These are phyloP conservation scores for Cetraspora pellucida DNA, from an alignment of 192 early-diverging fungal species.

Conservation along the genomic window DNA sequence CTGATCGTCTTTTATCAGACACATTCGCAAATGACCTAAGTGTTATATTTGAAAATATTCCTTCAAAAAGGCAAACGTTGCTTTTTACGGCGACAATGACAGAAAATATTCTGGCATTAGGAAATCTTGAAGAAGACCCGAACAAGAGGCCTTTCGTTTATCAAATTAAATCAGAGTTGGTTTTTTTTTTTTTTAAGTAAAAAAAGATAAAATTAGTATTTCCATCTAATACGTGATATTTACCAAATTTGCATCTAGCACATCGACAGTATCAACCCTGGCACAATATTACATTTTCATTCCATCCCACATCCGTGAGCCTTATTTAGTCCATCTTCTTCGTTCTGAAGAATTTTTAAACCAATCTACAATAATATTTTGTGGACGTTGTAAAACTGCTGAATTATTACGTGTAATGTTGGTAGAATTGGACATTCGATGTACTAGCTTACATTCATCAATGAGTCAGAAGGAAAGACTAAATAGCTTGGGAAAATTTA, in stretches of 20 bases:
- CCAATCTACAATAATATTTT: slow-evolving; percentile 94
- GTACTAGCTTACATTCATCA: slow-evolving; percentile 88
- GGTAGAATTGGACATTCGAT: slow-evolving; percentile 87
- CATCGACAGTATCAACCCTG: slow-evolving; percentile 81
- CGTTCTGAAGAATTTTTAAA: slow-evolving; percentile 64
- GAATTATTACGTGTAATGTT: slow-evolving; percentile 87
- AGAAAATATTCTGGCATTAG: slow-evolving; percentile 76
- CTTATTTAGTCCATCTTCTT: slow-evolving; percentile 83
- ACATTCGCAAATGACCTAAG: slow-evolving; percentile 85
- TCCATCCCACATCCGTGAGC: slow-evolving; percentile 87
- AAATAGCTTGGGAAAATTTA: slow-evolving; percentile 91
- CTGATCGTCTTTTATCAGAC: slow-evolving; percentile 85
- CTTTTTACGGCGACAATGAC: slow-evolving; percentile 99
- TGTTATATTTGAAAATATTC: slow-evolving; percentile 75
- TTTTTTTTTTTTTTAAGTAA: neutral
- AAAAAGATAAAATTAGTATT: too few species aligned
- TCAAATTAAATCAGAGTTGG: slow-evolving; percentile 49
- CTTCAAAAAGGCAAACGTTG: slow-evolving; percentile 86
- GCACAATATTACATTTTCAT: slow-evolving; percentile 91
- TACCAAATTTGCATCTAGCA: slow-evolving; percentile 24
- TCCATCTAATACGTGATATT: too few species aligned
- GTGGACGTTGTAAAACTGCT: slow-evolving; percentile 79
- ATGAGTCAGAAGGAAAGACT: slow-evolving; percentile 93
- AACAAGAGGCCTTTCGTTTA: slow-evolving; percentile 55
- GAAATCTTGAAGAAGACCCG: slow-evolving; percentile 46